Percentiles rank a stretch among this genome's conserved stretches.
Conservation (phyloP, 2,329 filamentous ascomycete genomes). For the Coniella lustricola region DNA sequence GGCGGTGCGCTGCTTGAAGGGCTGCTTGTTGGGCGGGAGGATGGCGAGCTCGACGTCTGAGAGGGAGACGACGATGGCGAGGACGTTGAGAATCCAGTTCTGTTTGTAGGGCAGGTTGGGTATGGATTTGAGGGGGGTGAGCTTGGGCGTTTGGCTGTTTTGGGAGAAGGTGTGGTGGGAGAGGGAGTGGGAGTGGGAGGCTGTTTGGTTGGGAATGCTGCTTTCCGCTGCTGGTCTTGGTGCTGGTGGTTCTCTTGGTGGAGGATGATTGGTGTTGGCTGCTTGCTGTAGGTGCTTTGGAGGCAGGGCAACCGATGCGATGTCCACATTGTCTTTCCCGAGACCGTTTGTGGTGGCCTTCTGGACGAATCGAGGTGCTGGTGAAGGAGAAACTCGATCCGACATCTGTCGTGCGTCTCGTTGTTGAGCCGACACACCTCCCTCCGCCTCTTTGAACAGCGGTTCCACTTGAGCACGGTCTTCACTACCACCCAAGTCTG, state of each 20-base stretch:
- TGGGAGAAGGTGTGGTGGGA: conserved; percentile 35
- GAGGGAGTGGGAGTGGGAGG: conserved; percentile 15
- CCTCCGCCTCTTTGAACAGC: neutral
- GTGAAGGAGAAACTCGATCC: no score
- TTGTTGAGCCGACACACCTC: neutral
- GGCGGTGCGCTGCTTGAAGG: conserved; percentile 42
- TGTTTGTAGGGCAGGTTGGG: conserved; percentile 48
- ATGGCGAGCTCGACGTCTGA: conserved; percentile 41
- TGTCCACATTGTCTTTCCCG: no score
- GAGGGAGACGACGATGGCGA: conserved; percentile 42
- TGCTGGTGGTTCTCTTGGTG: conserved; percentile 6
- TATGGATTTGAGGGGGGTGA: conserved; percentile 43
- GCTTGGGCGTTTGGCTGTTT: conserved; percentile 37
- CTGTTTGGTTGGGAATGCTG: neutral
- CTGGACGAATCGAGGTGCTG: no score
- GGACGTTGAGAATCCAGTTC: conserved; percentile 51
- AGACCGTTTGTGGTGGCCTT: no score
- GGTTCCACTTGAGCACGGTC: neutral
- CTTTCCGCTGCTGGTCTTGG: conserved; percentile 17
- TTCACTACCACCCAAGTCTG: neutral
- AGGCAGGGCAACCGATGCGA: no score
- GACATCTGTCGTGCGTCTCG: no score
- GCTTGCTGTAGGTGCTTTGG: no score
- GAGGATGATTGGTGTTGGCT: no score
- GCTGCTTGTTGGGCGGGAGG: conserved; percentile 32